Conservation (phyloP, 192 early-diverging fungal genomes). For the Coemansia sp. region DNA sequence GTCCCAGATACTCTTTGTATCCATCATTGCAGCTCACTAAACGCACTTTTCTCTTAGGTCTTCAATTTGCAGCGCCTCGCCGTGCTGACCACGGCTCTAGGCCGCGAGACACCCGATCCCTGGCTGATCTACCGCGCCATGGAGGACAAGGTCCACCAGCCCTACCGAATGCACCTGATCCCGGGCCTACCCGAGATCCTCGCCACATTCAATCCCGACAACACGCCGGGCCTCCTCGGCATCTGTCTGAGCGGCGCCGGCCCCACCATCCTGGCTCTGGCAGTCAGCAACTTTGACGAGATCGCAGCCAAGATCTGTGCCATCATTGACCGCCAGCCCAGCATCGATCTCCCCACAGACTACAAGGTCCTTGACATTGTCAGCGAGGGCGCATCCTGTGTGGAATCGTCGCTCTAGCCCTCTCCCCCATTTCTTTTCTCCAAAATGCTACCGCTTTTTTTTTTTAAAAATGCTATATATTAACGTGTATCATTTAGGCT, state of each 20-base stretch:
- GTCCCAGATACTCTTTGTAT: constrained; percentile 13
- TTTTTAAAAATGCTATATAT: background rate
- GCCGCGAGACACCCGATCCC: constrained; percentile 66
- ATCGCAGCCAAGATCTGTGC: constrained; percentile 63
- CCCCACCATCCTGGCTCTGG: constrained; percentile 91
- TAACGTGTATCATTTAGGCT: background rate
- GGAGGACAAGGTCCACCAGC: constrained; percentile 96
- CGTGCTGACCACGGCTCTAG: constrained; percentile 84
- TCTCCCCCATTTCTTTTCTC: too few species aligned
- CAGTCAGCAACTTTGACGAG: constrained; percentile 76
- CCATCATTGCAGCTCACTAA: background rate
- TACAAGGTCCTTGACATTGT: constrained; percentile 54
- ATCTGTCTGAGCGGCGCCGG: constrained; percentile 95
- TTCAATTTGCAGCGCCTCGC: constrained; percentile 94
- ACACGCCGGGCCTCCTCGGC: constrained; percentile 82
- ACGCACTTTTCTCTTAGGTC: constrained; percentile 8
- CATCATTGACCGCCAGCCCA: constrained; percentile 40
- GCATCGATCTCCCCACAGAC: constrained; percentile 32
- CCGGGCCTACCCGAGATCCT: constrained; percentile 92
- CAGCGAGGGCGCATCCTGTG: constrained; percentile 43
- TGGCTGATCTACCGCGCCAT: constrained; percentile 86
- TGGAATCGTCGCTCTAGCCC: constrained; percentile 1
- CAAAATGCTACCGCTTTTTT: background rate
- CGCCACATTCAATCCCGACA: constrained; percentile 65
- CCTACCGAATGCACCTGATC: constrained; percentile 89